Evolutionary conservation across 345 rosid genomes (phyloP), one percentile per base, ranked within the genome.

Genomic region (Firmiana major): DNA sequence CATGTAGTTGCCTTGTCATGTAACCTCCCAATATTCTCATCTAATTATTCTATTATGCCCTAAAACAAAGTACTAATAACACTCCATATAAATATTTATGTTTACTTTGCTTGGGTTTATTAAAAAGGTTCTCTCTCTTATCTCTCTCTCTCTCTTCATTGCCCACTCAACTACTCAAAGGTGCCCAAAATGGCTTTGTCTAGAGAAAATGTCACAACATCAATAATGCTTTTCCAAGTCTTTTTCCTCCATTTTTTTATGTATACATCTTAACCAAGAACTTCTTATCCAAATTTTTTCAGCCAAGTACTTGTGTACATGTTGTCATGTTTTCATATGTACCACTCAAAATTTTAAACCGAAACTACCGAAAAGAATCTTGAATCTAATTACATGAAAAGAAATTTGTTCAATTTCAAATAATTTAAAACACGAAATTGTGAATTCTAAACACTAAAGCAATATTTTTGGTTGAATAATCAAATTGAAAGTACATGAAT

Each of bases 1-100:
- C 85, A 82, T 82, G 85, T 67, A 70, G 78, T 74, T 82, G 46
- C 74, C 69, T 75, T 68, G 63, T 78, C 82, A 71, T 75, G 42
- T 63, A 70, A 69, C 72, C 69, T 79, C 54, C 75, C 13, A 51
- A 70, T 60, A 74, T 83, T 78, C 74, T 81, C 63, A 16, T 51
- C 67, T 66, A 36, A 58, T 49, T 75, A 57, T 72, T 62, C 65
- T 59, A 78, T 48, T 48, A 2, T 36, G 59, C 53, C 59, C 38
- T 5, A 15, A 15, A 66, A 7, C 60, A 21, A 42, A 68, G 72
- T 51, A 53, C 71, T 16, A 46, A 38, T 49, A 62, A 48, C 48
- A 68, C 36, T 53, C 64, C 64, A 12, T 53, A 17, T 53, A 53
- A 16, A 48, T 71, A 51, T 71, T 49, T 51, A 31, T 71, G 58